Evolutionary conservation across 768 basidiomycete species (phyloP), one percentile per base, ranked within the genome.

Genomic region (Mycena olivaceomarginata): DNA sequence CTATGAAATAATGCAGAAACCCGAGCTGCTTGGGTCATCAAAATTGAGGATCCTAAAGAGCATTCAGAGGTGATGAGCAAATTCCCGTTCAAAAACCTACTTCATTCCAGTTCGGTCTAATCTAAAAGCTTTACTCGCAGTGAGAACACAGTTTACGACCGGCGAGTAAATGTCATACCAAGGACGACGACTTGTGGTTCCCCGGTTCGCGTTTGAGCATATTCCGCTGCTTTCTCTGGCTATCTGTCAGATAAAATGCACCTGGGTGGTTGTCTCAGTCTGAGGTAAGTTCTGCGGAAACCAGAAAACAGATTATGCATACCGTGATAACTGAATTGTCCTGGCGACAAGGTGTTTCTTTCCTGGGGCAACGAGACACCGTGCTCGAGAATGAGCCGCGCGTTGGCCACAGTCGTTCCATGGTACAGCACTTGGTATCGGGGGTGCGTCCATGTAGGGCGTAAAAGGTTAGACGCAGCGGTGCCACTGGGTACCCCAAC

Each of bases 161-260:
- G 40, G 4, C 13, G 39, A 7, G n/a, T 9, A 22, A 39, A 31
- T 22, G 3, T 22, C n/a, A 12, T 64, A 64, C 63, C 63, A 13
- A 64, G n/a, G 41, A 64, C 41, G 13, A 43, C 41, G 20, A 64
- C 40, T 20, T 20, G 63, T 3, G 63, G 63, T 6, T 64, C n/a
- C 5, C 41, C 13, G n/a, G 63, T 64, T 43, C 41, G 40, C 1
- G 11, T 22, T 3, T 43, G 41, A 10, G 63, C 63, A 22, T 41
- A 64, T 10, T 64, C 40, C 20, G 40, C 41, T 4, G 63, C 41
- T 6, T 12, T 12, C 9, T 11, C 20, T 11, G 57, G 7, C 31
- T n/a, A 59, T 31, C 22, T 13, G 57, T 59, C 57, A 59, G 57
- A 59, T 59, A 59, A 59, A 59, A 59, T 59, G 11, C 57, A 59